Conservation (phyloP, 495 filamentous ascomycete genomes). For the Elasticomyces elasticus region DNA sequence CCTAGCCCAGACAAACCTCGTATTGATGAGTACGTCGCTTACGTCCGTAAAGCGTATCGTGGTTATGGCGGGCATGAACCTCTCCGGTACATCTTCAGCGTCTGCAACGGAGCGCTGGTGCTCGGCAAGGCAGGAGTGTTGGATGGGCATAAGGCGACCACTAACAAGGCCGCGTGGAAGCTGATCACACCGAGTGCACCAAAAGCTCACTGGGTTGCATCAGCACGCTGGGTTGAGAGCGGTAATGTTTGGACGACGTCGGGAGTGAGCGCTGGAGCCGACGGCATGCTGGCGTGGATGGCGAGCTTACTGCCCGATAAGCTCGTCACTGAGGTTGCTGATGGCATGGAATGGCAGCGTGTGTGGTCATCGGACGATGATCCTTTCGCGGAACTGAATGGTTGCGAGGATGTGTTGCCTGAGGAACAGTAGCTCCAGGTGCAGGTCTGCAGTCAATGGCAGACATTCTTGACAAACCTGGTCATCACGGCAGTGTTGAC, state of each 20-base stretch:
- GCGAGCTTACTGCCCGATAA: slow-evolving; percentile 36
- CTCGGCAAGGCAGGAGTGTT: slow-evolving; percentile 47
- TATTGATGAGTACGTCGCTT: slow-evolving; percentile 27
- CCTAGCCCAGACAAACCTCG: slow-evolving; percentile 29
- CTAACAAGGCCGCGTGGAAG: slow-evolving; percentile 39
- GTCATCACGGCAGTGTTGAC: no score
- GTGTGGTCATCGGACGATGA: slow-evolving; percentile 27
- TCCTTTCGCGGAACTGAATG: slow-evolving; percentile 36
- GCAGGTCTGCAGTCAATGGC: no score
- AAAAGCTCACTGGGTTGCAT: slow-evolving; percentile 48
- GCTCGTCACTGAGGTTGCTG: slow-evolving; percentile 22
- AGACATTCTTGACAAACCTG: no score
- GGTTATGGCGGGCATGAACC: slow-evolving; percentile 29
- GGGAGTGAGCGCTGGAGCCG: slow-evolving; percentile 56
- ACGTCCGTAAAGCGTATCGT: slow-evolving; percentile 5
- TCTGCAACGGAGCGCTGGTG: slow-evolving; percentile 51
- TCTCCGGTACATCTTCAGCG: slow-evolving; percentile 48
- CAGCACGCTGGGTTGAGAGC: slow-evolving; percentile 55
- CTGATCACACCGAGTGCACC: slow-evolving; percentile 32
- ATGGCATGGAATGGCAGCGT: slow-evolving; percentile 31
- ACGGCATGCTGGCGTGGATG: slow-evolving; percentile 49
- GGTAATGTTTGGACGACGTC: slow-evolving; percentile 60
- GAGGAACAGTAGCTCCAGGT: no score
- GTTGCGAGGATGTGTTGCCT: no score
- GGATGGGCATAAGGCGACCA: slow-evolving; percentile 50